A percentile compares a stretch with the other conserved stretches of the same genome.
These are phyloP conservation scores for Penicillium cinerascens DNA, from an alignment of 495 filamentous ascomycete genomes.

Conservation along the genomic window DNA sequence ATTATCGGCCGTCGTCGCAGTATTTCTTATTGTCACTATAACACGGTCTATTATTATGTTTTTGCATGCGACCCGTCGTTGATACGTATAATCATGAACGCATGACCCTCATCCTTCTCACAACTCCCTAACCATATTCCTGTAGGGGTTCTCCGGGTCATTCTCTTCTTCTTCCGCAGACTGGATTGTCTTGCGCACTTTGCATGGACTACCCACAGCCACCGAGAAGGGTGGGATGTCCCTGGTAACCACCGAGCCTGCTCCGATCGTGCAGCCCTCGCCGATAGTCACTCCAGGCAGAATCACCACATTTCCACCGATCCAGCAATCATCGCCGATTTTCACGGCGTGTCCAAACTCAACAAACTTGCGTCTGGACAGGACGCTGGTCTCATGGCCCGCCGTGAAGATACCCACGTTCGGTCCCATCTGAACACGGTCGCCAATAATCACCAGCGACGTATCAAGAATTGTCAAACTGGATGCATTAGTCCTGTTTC, in stretches of 20 bases:
- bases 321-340: conserved; percentile 79
- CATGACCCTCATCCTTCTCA: not conserved
- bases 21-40: not conserved
- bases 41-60: not conserved
- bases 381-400: conserved; percentile 62
- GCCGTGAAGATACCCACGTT: conserved; percentile 64
- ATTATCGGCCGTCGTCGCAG: not conserved
- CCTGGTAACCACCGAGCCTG: conserved; percentile 43
- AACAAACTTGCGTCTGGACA: conserved; percentile 63
- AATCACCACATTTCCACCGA: conserved; percentile 68
- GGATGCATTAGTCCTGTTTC: not conserved
- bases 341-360: conserved; percentile 66
- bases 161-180: conserved; percentile 20
- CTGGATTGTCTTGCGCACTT: conserved; percentile 15
- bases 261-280: conserved; percentile 41
- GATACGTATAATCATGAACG: not conserved
- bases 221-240: conserved; percentile 38
- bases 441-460: conserved; percentile 65
- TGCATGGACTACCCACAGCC: conserved; percentile 32
- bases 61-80: not conserved
- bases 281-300: conserved; percentile 64
- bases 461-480: conserved; percentile 56
- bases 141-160: conserved; percentile 17
- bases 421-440: conserved; percentile 68
- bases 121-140: conserved; percentile 6